These are phyloP conservation scores for Aspergillus biplanus DNA, from an alignment of 495 filamentous ascomycete genomes.

Conservation along the genomic window DNA sequence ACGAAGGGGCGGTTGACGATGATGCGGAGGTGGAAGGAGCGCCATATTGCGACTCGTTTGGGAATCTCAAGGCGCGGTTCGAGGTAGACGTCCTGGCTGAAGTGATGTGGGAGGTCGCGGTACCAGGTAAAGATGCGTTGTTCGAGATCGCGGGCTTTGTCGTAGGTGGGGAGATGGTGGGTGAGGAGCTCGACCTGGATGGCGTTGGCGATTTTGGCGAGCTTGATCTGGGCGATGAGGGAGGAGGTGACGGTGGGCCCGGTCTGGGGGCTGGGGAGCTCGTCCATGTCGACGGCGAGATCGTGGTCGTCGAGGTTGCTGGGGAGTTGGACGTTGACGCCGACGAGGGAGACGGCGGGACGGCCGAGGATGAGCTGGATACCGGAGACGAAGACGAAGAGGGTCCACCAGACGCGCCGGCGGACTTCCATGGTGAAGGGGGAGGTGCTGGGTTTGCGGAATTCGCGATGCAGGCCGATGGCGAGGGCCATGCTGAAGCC, in stretches of 20 bases:
- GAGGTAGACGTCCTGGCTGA: conserved; percentile 15
- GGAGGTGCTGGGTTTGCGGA: conserved; percentile 30
- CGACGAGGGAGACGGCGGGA: conserved; percentile 27
- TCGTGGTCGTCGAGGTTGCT: conserved; percentile 28
- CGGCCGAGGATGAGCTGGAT: conserved; percentile 26
- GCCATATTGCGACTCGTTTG: conserved; percentile 21
- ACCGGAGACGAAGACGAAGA: conserved; percentile 31
- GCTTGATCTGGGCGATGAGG: conserved; percentile 30
- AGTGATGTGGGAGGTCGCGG: conserved; percentile 24
- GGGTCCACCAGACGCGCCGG: conserved; percentile 42
- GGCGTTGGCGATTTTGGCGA: conserved; percentile 31
- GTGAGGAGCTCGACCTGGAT: conserved; percentile 30
- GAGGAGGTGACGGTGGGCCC: conserved; percentile 28
- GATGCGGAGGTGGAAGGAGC: conserved; percentile 29
- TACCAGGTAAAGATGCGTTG: conserved; percentile 23
- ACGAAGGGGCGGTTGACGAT: conserved; percentile 30
- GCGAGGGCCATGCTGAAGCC: conserved; percentile 31
- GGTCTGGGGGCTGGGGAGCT: conserved; percentile 19
- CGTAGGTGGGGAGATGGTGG: conserved; percentile 24
- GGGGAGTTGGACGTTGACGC: conserved; percentile 28
- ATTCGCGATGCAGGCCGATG: conserved; percentile 29
- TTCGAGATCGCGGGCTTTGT: conserved; percentile 24
- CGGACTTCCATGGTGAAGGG: conserved; percentile 38
- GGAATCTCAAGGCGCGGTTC: conserved; percentile 25
- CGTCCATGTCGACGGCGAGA: conserved; percentile 30